phyloP scores from a whole-genome alignment of 805 yeast genomes.

The Yarrowia sp. region DNA sequence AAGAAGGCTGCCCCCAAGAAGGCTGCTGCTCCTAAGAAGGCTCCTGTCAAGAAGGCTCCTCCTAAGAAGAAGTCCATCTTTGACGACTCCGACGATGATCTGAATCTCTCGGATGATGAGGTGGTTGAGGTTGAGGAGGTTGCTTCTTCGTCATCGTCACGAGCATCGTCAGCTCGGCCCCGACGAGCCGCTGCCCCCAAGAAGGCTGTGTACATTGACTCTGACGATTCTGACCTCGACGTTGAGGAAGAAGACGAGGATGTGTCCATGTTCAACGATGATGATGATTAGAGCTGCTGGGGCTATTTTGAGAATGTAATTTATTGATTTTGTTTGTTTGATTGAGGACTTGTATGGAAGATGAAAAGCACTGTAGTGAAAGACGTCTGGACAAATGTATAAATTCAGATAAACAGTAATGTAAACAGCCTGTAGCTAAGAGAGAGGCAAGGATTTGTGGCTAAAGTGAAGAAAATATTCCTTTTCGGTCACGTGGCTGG shows the following conservation, averaged over 20 bases:
- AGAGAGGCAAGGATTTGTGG: no score
- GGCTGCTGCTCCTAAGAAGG: conserved; percentile 22
- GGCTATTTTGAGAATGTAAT: background rate
- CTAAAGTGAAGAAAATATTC: no score
- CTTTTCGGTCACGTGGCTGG: no score
- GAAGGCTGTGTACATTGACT: conserved; percentile 25
- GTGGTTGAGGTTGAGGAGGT: background rate
- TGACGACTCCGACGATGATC: conserved; percentile 15
- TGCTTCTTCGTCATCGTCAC: conserved; percentile 7
- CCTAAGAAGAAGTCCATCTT: conserved; percentile 33
- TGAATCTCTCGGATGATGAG: conserved; percentile 13
- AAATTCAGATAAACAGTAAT: no score
- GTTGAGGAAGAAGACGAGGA: conserved; percentile 27
- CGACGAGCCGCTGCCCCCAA: conserved; percentile 35
- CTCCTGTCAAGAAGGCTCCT: conserved; percentile 34
- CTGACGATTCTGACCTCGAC: conserved; percentile 26
- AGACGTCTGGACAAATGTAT: no score
- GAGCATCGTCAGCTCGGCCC: conserved; percentile 28
- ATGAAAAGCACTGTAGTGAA: background rate
- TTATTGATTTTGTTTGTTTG: background rate
- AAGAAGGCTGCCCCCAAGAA: conserved; percentile 26
- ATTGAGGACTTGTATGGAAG: no score
- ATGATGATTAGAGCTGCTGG: background rate
- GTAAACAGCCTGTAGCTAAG: no score
- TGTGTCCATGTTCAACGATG: conserved; percentile 16